These are phyloP conservation scores for Peronospora tabacina DNA, from an alignment of 352 stramenopile species.

Conservation along the genomic window DNA sequence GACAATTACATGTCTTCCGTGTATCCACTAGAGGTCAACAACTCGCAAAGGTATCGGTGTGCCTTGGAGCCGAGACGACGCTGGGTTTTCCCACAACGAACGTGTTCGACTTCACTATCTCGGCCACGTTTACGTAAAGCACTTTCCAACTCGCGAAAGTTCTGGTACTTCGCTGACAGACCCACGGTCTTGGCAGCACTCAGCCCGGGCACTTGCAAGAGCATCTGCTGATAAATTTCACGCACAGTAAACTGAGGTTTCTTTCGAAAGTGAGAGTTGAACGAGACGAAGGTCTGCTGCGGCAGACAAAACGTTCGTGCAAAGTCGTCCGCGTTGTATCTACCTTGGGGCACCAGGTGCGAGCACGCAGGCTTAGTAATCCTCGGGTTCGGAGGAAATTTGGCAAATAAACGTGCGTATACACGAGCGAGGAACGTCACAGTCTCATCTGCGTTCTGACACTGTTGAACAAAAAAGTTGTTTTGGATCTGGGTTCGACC, in stretches of 20 bases:
- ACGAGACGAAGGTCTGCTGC: slow-evolving; percentile 40
- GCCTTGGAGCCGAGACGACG: slow-evolving; percentile 38
- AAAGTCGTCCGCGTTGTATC: slow-evolving; percentile 14
- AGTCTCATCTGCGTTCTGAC: slow-evolving; percentile 68
- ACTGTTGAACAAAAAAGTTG: slow-evolving; percentile 79
- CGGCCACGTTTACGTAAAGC: slow-evolving; percentile 31
- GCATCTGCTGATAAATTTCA: slow-evolving; percentile 80
- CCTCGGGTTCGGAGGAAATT: slow-evolving; percentile 31
- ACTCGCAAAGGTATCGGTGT: slow-evolving; percentile 24
- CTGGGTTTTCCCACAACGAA: slow-evolving; percentile 43
- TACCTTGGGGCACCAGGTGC: slow-evolving; percentile 10
- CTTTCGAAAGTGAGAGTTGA: slow-evolving; percentile 74
- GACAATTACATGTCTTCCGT: slow-evolving; percentile 15
- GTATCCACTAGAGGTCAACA: slow-evolving; percentile 35
- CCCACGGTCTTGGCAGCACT: slow-evolving; percentile 48
- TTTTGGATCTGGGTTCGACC: slow-evolving; percentile 75
- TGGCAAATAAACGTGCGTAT: slow-evolving; percentile 50
- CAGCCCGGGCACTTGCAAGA: slow-evolving; percentile 61
- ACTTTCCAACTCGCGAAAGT: slow-evolving; percentile 40
- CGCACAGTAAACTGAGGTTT: slow-evolving; percentile 58
- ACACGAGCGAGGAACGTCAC: slow-evolving; percentile 63
- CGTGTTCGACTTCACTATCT: slow-evolving; percentile 34
- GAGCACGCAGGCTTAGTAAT: slow-evolving; percentile 4
- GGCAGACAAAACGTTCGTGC: slow-evolving; percentile 41
- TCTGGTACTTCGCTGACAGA: slow-evolving; percentile 37